Base-by-base conservation (phyloP, 2,329 filamentous ascomycete genomes). In the Plenodomus biglobosus region DNA sequence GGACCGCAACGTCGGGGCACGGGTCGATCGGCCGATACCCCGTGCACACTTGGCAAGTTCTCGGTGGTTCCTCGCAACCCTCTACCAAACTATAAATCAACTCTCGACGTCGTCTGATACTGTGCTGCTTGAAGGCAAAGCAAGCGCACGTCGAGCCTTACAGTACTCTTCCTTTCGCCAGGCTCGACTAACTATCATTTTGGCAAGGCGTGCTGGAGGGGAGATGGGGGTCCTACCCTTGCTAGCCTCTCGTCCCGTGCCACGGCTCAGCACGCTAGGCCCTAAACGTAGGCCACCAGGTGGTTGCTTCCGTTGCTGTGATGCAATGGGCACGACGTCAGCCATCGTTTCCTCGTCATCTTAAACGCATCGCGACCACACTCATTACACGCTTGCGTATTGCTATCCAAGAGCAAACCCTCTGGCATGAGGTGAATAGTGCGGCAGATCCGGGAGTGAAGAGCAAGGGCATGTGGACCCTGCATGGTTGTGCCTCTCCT, bases 1-100 rank as follows among this genome's bases (percentile, higher is more conserved):
- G n/a, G n/a, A 36, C 17, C 34, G 6, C 5, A 36, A 15, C 13
- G 45, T 48, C 49, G 38, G 32, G 20, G 40, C 21, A 39, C 30
- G 20, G n/a, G 27, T 40, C 20, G 53, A 52, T 58, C 55, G 50
- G 53, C 47, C 48, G 45, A 30, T 39, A 21, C 46, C 8, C 46
- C 47, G 43, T 27, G 30, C 22, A 39, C 40, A 39, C 52, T 53
- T 49, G 48, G 51, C 48, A 34, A 24, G n/a, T 18, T 36, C 22
- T 24, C 22, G 22, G 6, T 6, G 22, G 6, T 24, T 24, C 8
- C 19, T n/a, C 21, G 35, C 34, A 6, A 2, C n/a, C 11, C 13
- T 18, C 35, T 38, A 15, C 42, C 18, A 5, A 11, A 8, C 19
- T 38, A 20, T 10, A 43, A 1, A 22, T n/a, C n/a, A n/a, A n/a